Evolutionary conservation across 768 basidiomycete genomes (phyloP), one percentile per base, ranked within the genome.

Genomic region (Mycena haematopus): DNA sequence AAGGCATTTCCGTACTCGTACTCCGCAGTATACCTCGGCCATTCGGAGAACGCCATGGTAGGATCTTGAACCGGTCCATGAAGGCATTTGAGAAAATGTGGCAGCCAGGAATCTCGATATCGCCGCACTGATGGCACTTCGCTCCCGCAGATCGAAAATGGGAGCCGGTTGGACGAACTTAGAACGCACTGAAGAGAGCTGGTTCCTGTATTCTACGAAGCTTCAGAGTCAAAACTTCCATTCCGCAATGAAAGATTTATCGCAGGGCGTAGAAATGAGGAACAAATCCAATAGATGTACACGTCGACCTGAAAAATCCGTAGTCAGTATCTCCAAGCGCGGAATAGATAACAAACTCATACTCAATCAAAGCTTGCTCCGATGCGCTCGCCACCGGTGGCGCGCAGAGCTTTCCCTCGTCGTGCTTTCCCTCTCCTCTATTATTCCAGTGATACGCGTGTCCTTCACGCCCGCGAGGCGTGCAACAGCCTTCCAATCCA

Each of bases 401-500:
- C 31, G 50, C n/a, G 17, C 8, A 33, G 31, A 35, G 33, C 10
- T 21, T 33, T 51, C n/a, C 11, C 8, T 21, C 21, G 5, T 15
- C 25, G 19, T 10, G 17, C 6, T 24, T 9, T 47, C 46, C 15
- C 2, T 31, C 24, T 55, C 36, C 4, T 31, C 29, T 31, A 4
- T 31, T 31, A 31, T 31, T 31, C 29, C 29, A 9, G 29, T 9
- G 29, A 31, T 4, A 5, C 29, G 29, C 29, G 9, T 31, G 29
- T 31, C 29, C 9, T 31, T 55, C 42, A 59, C 57, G 15, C 63
- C 57, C 7, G 63, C 63, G 2, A 40, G 19, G 31, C 45, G 40
- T 7, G 24, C 36, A 15, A 64, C 52, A 17, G 13, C 15, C 2
- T 66, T 65, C 70, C 79, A 69, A 61, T 80, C 77, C 7, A 76